phyloP scores from a whole-genome alignment of 768 basidiomycete species.

The Tephrocybe rancida region DNA sequence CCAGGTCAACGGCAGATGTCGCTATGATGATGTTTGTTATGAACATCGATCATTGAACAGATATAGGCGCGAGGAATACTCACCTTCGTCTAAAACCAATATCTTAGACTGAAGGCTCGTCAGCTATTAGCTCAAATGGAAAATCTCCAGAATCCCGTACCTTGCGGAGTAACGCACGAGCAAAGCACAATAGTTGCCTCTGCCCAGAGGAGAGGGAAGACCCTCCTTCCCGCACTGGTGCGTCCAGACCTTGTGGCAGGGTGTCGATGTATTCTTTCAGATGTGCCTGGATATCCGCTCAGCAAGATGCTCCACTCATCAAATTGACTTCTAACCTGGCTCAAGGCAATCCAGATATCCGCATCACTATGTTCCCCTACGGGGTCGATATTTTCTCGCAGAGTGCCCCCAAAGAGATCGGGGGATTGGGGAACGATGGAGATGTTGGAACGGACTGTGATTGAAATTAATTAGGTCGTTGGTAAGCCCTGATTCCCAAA shows the following conservation, averaged over 20 bases:
- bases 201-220: conserved; percentile 85
- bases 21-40: conserved; percentile 46
- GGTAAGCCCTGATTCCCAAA: too few relatives aligned
- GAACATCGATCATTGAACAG: not conserved
- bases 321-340: conserved; percentile 54
- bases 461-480: not conserved
- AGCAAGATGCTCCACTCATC: not conserved
- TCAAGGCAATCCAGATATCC: conserved; percentile 87
- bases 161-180: conserved; percentile 80
- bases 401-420: conserved; percentile 70
- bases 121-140: too few relatives aligned
- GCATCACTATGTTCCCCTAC: conserved; percentile 71
- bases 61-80: not conserved
- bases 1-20: conserved; percentile 90
- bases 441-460: conserved; percentile 74
- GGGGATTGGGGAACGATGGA: conserved; percentile 87
- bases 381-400: conserved; percentile 91
- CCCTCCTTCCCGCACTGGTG: conserved; percentile 76
- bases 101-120: conserved; percentile 69
- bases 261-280: conserved; percentile 70
- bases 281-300: conserved; percentile 49
- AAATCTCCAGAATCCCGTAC: conserved; percentile 33
- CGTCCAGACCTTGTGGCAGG: conserved; percentile 69
- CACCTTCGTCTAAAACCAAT: conserved; percentile 91
- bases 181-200: conserved; percentile 86